A percentile compares a stretch with the other conserved stretches of the same genome.
phyloP scores from a whole-genome alignment of 208 protist genomes.

The Crithidia mellificae region DNA sequence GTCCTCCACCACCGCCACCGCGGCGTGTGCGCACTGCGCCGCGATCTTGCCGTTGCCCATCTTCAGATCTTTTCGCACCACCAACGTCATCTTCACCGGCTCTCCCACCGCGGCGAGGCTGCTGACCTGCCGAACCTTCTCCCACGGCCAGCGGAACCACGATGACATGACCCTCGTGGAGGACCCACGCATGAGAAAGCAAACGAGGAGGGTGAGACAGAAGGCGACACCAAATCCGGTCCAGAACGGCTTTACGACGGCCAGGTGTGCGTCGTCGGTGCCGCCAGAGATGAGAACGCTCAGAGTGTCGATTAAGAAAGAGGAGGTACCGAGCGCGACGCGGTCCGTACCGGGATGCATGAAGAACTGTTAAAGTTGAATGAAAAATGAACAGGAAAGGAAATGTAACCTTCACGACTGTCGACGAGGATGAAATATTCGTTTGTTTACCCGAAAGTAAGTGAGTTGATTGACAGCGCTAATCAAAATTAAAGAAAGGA shows the following conservation, averaged over 20 bases:
- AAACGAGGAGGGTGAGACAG: constrained; percentile 12
- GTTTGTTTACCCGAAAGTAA: too few relatives aligned
- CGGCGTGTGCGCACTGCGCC: constrained; percentile 96
- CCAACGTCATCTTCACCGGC: constrained; percentile 91
- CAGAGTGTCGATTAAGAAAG: constrained; percentile 5
- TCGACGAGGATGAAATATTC: too few relatives aligned
- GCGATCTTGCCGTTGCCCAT: constrained; percentile 96
- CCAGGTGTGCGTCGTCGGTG: neutral
- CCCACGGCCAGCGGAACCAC: constrained; percentile 15
- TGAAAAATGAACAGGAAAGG: too few relatives aligned
- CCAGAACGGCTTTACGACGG: constrained; percentile 16
- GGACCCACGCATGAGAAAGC: too few relatives aligned
- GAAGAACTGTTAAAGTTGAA: too few relatives aligned
- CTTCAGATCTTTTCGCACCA: constrained; percentile 93
- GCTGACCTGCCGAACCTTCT: constrained; percentile 17
- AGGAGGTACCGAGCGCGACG: constrained; percentile 2
- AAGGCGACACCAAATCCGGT: constrained; percentile 6
- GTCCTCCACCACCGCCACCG: constrained; percentile 85
- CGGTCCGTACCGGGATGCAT: constrained; percentile 13
- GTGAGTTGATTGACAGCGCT: too few relatives aligned
- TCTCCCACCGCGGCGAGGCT: constrained; percentile 35
- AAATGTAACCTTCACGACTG: too few relatives aligned
- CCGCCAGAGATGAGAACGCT: neutral
- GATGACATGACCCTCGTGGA: too few relatives aligned
- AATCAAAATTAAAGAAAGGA: too few relatives aligned